Conservation (phyloP, 148 eudicot species). For the Spergularia marina region DNA sequence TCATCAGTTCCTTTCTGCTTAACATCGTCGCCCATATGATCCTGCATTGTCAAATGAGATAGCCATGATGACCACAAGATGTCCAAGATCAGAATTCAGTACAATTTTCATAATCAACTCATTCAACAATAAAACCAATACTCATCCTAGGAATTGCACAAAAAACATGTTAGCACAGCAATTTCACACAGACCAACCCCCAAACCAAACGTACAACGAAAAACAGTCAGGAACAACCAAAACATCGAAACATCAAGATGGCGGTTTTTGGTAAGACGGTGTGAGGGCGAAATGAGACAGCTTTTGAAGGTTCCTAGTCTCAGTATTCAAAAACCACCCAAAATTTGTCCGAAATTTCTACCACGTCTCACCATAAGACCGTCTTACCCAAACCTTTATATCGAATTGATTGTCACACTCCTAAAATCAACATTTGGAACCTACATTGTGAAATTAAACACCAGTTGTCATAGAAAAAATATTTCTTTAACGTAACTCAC, state of each 20-base stretch:
- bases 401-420: too few relatives aligned
- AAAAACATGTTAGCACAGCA: neutral
- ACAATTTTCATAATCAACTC: neutral
- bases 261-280: neutral
- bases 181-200: too few relatives aligned
- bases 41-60: conserved; percentile 10
- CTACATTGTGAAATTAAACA: neutral
- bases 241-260: neutral
- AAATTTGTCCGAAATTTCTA: neutral
- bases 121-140: neutral
- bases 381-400: neutral
- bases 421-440: neutral
- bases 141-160: neutral
- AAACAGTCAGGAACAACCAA: neutral
- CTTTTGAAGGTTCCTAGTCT: neutral
- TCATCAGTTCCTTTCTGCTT: neutral
- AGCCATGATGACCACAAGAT: neutral
- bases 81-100: neutral
- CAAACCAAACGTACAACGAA: neutral
- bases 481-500: neutral
- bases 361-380: neutral
- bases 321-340: neutral
- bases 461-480: neutral
- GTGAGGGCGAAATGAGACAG: neutral
- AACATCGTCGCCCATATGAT: conserved; percentile 15